A percentile compares a stretch with the other conserved stretches of the same genome.
Conservation (phyloP, 2,329 filamentous ascomycete species). For the Periconia digitata region DNA sequence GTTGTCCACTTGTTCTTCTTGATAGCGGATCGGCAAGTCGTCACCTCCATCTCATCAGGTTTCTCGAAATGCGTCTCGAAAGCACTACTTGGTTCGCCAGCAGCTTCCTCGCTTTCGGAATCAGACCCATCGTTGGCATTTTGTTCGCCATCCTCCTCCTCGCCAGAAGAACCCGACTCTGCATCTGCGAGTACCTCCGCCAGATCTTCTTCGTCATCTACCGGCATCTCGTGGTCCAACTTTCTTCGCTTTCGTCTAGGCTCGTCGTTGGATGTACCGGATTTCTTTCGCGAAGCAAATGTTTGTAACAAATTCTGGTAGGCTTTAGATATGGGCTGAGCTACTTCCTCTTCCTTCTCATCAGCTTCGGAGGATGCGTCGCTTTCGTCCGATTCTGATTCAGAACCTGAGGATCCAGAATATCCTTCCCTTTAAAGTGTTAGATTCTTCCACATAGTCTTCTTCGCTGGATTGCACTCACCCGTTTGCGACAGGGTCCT, state of each 20-base stretch:
- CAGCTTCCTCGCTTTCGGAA: constrained; percentile 46
- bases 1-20: constrained; percentile 53
- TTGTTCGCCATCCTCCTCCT: constrained; percentile 42
- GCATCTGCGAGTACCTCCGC: constrained; percentile 13
- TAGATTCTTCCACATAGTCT: constrained; percentile 11
- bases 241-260: constrained; percentile 58
- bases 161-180: constrained; percentile 44
- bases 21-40: constrained; percentile 52
- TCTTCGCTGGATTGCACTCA: constrained; percentile 29
- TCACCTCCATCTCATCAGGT: constrained; percentile 63
- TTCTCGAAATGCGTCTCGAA: constrained; percentile 80
- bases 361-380: constrained; percentile 22
- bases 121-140: constrained; percentile 51
- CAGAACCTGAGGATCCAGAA: constrained; percentile 22
- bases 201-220: constrained; percentile 13
- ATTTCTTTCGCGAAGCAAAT: constrained; percentile 44
- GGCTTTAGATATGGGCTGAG: constrained; percentile 41
- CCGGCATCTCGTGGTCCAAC: constrained; percentile 36
- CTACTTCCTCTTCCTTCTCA: constrained; percentile 33
- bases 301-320: constrained; percentile 62
- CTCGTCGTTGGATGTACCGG: constrained; percentile 40
- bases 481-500: constrained; percentile 32
- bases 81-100: constrained; percentile 60
- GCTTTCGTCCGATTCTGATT: constrained; percentile 24
- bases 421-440: constrained; percentile 17